Evolutionary conservation across 2,329 filamentous ascomycete species (phyloP).

Genomic region (Mariannaea sp.): DNA sequence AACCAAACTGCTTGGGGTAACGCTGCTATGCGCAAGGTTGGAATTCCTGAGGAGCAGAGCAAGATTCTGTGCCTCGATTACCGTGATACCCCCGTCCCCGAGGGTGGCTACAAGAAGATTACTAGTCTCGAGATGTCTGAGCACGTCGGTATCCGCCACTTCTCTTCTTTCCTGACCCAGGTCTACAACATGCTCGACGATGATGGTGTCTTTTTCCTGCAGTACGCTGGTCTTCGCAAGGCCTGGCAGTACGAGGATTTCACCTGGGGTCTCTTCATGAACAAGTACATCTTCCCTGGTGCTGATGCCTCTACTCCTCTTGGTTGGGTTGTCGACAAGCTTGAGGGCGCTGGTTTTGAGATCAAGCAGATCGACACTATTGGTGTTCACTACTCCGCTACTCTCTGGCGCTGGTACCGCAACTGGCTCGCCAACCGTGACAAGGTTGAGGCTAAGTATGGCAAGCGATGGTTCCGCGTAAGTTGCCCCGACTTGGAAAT

Average conservation of each 20-base stretch:
- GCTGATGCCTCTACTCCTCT: slow-evolving; percentile 94
- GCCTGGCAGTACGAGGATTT: slow-evolving; percentile 98
- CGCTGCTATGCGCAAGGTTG: slow-evolving; percentile 79
- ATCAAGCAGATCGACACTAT: slow-evolving; percentile 91
- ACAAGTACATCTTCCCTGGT: slow-evolving; percentile 98
- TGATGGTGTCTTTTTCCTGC: slow-evolving; percentile 93
- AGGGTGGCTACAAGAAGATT: slow-evolving; percentile 81
- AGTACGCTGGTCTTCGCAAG: slow-evolving; percentile 92
- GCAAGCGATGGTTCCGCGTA: slow-evolving; percentile 92
- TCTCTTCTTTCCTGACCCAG: slow-evolving; percentile 79
- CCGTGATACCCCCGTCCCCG: slow-evolving; percentile 83
- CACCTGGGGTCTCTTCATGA: slow-evolving; percentile 99
- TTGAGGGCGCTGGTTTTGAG: slow-evolving; percentile 75
- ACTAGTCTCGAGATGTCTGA: slow-evolving; percentile 98
- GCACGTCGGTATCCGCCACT: slow-evolving; percentile 94
- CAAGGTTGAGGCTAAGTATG: slow-evolving; percentile 94
- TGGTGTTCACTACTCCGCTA: slow-evolving; percentile 95
- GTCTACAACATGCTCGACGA: slow-evolving; percentile 96
- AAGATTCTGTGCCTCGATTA: slow-evolving; percentile 96
- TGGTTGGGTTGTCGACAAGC: slow-evolving; percentile 80
- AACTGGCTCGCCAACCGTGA: slow-evolving; percentile 97
- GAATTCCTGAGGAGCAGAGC: slow-evolving; percentile 85
- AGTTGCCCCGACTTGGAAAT: slow-evolving; percentile 42
- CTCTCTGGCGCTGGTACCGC: slow-evolving; percentile 96
- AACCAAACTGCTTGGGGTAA: slow-evolving; percentile 99